Evolutionary conservation across 345 rosid species (phyloP).

Genomic region (Psidium friedrichsthalianum): DNA sequence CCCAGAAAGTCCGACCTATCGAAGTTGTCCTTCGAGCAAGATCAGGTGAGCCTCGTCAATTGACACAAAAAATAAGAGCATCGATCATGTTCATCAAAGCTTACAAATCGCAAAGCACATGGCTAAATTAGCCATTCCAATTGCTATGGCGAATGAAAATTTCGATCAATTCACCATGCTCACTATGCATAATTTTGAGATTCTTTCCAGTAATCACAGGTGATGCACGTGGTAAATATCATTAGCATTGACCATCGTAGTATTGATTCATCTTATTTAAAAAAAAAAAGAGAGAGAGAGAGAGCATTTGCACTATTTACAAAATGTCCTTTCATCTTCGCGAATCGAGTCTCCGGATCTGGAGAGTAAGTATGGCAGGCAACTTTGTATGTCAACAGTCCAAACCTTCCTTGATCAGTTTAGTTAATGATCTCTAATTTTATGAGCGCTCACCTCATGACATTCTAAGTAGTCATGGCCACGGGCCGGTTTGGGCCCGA

Average conservation of each 20-base stretch:
- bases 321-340: neutral
- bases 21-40: neutral
- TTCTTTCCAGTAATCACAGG: neutral
- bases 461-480: neutral
- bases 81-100: neutral
- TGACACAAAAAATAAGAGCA: neutral
- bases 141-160: neutral
- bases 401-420: neutral
- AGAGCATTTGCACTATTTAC: neutral
- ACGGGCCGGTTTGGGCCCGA: no score
- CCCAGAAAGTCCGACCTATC: neutral
- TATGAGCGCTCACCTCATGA: neutral
- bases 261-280: neutral
- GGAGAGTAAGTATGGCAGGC: neutral
- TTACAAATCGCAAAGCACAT: neutral
- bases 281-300: no score
- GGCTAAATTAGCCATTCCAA: neutral
- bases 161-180: neutral
- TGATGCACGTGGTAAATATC: neutral
- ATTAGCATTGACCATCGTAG: neutral
- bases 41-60: neutral
- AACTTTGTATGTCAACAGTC: neutral
- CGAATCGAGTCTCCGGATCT: neutral
- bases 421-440: neutral
- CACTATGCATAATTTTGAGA: neutral